phyloP scores from a whole-genome alignment of 352 stramenopile genomes.

The Phytophthora palmivora region DNA sequence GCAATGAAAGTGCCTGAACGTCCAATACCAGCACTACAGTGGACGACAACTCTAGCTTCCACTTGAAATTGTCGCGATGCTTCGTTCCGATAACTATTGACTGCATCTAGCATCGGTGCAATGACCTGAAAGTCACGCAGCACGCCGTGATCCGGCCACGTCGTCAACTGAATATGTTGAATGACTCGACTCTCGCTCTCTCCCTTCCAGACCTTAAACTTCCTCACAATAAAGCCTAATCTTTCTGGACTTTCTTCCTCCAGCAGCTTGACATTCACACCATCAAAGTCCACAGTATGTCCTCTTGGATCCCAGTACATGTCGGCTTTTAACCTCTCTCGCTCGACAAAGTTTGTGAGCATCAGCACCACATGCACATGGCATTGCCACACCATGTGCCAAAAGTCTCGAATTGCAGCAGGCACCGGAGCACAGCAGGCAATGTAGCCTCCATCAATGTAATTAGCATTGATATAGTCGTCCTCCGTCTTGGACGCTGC shows the following conservation, averaged over 20 bases:
- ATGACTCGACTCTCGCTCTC: conserved; percentile 46
- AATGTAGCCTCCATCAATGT: conserved; percentile 71
- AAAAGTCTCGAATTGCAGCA: conserved; percentile 76
- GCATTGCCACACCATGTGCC: conserved; percentile 83
- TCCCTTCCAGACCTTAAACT: conserved; percentile 58
- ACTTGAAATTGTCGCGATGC: conserved; percentile 32
- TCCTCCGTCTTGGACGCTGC: conserved; percentile 13
- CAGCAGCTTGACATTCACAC: conserved; percentile 59
- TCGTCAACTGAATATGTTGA: conserved; percentile 81
- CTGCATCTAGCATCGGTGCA: conserved; percentile 72
- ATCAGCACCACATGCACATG: conserved; percentile 87
- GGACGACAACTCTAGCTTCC: conserved; percentile 59
- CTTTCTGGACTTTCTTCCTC: conserved; percentile 41
- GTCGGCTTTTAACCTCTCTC: conserved; percentile 73
- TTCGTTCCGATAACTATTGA: conserved; percentile 56
- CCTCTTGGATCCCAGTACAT: conserved; percentile 72
- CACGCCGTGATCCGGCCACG: conserved; percentile 83
- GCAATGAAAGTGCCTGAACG: conserved; percentile 86
- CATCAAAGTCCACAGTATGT: conserved; percentile 56
- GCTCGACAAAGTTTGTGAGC: conserved; percentile 89
- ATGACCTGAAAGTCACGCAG: conserved; percentile 76
- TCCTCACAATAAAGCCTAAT: conserved; percentile 57
- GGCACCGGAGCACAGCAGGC: conserved; percentile 78
- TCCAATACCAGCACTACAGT: conserved; percentile 85
- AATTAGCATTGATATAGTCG: conserved; percentile 84